A percentile compares a stretch with the other conserved stretches of the same genome.
Conservation (phyloP, 176 grass and related monocot species). For the Oryza officinalis region DNA sequence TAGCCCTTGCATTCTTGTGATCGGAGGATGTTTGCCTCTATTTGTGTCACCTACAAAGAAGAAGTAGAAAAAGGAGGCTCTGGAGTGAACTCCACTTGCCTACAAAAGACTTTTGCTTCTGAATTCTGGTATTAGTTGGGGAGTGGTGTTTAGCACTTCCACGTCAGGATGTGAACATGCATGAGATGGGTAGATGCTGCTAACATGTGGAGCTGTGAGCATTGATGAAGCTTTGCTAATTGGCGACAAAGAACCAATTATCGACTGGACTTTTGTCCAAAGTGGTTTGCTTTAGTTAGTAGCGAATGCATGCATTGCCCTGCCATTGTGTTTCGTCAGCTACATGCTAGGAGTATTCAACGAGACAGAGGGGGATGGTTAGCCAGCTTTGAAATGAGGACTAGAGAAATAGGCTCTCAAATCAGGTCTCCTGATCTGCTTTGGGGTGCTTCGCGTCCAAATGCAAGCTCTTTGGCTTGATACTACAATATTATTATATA, state of each 20-base stretch:
- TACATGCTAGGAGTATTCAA: slow-evolving; percentile 21
- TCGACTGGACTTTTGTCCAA: slow-evolving; percentile 22
- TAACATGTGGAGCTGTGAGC: not conserved
- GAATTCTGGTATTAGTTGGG: slow-evolving; percentile 17
- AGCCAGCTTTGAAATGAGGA: not conserved
- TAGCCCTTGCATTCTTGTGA: not conserved
- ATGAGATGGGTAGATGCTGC: not conserved
- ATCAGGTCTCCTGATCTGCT: not conserved
- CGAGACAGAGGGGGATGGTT: slow-evolving; percentile 9
- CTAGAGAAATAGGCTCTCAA: slow-evolving; percentile 1
- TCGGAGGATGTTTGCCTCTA: not conserved
- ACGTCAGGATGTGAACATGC: slow-evolving; percentile 27
- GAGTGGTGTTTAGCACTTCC: slow-evolving; percentile 14
- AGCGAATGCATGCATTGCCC: slow-evolving; percentile 1
- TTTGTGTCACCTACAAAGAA: slow-evolving; percentile 8
- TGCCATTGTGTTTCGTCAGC: slow-evolving; percentile 28
- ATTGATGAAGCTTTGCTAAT: slow-evolving; percentile 10
- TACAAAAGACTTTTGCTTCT: not conserved
- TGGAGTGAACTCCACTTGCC: not conserved
- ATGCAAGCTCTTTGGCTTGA: not conserved
- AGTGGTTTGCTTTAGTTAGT: slow-evolving; percentile 28
- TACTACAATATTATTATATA: not conserved
- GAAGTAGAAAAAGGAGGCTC: not conserved
- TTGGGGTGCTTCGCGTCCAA: not conserved
- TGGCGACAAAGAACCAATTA: slow-evolving; percentile 18